Percentiles rank a stretch among this genome's conserved stretches.
Evolutionary conservation across 371 early-diverging fungal genomes (phyloP).

Genomic region (Zychaea mexicana): DNA sequence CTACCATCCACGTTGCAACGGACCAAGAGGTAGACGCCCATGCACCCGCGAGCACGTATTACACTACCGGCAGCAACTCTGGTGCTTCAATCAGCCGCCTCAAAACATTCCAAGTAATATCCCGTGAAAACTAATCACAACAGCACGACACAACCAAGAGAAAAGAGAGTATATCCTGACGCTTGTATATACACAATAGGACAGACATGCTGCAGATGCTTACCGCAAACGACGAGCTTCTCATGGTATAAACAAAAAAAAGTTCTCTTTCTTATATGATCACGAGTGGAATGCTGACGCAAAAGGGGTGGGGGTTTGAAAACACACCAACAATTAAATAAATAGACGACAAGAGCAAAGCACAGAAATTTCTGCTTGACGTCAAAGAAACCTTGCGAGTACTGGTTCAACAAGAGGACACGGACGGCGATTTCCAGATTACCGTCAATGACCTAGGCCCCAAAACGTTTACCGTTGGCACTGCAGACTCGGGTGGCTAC

Average conservation of each 20-base stretch:
- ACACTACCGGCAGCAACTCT: conserved; percentile 50
- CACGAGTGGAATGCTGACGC: neutral
- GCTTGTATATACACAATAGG: conserved; percentile 1
- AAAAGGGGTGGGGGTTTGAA: neutral
- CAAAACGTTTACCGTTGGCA: conserved; percentile 85
- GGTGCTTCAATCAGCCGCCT: conserved; percentile 21
- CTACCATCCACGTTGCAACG: conserved; percentile 19
- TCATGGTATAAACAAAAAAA: conserved; percentile 37
- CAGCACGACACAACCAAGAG: neutral
- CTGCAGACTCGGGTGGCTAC: conserved; percentile 87
- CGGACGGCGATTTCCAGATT: conserved; percentile 93
- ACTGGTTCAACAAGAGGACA: conserved; percentile 93
- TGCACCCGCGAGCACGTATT: conserved; percentile 52
- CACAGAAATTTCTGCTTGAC: conserved; percentile 83
- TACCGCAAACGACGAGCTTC: conserved; percentile 46
- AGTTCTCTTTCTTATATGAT: neutral
- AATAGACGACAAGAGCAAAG: conserved; percentile 74
- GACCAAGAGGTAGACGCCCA: conserved; percentile 37
- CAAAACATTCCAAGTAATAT: conserved; percentile 33
- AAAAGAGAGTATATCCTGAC: neutral
- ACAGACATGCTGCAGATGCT: conserved; percentile 18
- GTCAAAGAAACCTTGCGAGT: conserved; percentile 81
- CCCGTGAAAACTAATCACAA: conserved; percentile 4
- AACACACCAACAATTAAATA: neutral
- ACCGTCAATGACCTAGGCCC: conserved; percentile 94